Percentiles rank a stretch among this genome's conserved stretches.
Conservation (phyloP, 805 yeast genomes). For the Suhomyces canberraensis region DNA sequence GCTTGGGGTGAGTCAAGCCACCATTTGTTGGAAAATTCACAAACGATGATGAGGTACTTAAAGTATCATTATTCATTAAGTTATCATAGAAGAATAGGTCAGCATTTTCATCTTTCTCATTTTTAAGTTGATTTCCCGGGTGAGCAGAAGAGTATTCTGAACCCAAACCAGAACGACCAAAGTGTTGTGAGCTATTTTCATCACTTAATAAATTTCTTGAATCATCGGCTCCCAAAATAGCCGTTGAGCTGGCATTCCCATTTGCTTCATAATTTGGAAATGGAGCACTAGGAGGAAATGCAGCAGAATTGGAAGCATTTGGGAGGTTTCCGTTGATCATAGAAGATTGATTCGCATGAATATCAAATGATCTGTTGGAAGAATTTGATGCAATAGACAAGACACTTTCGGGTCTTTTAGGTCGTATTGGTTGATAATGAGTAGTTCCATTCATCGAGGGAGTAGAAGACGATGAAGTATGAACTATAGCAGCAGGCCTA, state of each 20-base stretch:
- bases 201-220: conserved; percentile 1
- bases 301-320: conserved; percentile 12
- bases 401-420: conserved; percentile 39
- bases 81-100: conserved; percentile 6
- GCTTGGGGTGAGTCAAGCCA: neutral
- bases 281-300: conserved; percentile 12
- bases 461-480: conserved; percentile 2
- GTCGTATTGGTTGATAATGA: conserved; percentile 26
- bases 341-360: conserved; percentile 7
- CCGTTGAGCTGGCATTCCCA: conserved; percentile 3
- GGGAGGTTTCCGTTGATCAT: conserved; percentile 12
- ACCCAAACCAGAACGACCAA: conserved; percentile 14
- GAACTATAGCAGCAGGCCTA: conserved; percentile 11
- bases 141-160: conserved; percentile 4
- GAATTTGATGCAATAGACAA: conserved; percentile 38
- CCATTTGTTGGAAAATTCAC: conserved; percentile 5
- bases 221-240: conserved; percentile 2
- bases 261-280: conserved; percentile 3
- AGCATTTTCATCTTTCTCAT: conserved; percentile 4
- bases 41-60: conserved; percentile 8
- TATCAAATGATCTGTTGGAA: conserved; percentile 19
- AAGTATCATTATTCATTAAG: conserved; percentile 4
- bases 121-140: neutral
- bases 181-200: conserved; percentile 8
- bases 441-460: conserved; percentile 4